Percentiles rank a stretch among this genome's conserved stretches.
These are phyloP conservation scores for Histomonas meleagridis DNA, from an alignment of 208 protist genomes.

Conservation along the genomic window DNA sequence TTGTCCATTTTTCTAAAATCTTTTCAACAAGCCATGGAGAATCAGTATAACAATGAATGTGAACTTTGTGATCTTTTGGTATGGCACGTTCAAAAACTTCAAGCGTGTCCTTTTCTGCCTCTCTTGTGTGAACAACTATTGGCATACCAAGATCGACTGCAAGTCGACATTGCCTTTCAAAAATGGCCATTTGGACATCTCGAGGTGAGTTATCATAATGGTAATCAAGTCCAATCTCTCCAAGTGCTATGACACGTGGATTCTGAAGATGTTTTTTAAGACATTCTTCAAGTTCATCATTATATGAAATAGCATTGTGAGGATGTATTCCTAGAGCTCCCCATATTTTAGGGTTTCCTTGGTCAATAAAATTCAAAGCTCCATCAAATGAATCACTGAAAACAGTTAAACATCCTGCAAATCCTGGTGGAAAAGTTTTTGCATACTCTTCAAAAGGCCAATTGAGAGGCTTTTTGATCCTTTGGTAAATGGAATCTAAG, in stretches of 20 bases:
- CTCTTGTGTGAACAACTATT: slow-evolving; percentile 59
- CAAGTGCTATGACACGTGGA: slow-evolving; percentile 52
- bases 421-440: background rate
- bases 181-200: slow-evolving; percentile 49
- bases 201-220: slow-evolving; percentile 41
- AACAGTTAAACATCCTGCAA: slow-evolving; percentile 26
- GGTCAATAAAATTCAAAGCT: background rate
- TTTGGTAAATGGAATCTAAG: slow-evolving; percentile 41
- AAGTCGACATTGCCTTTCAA: slow-evolving; percentile 49
- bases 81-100: slow-evolving; percentile 51
- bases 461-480: background rate
- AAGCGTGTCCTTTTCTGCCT: slow-evolving; percentile 62
- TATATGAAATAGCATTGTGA: slow-evolving; percentile 26
- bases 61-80: slow-evolving; percentile 51
- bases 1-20: slow-evolving; percentile 53
- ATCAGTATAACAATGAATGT: slow-evolving; percentile 59
- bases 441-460: background rate
- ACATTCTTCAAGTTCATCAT: slow-evolving; percentile 25
- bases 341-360: slow-evolving; percentile 7
- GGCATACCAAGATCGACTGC: slow-evolving; percentile 53
- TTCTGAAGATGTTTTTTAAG: slow-evolving; percentile 39
- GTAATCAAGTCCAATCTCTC: slow-evolving; percentile 55
- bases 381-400: slow-evolving; percentile 33
- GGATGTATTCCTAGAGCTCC: slow-evolving; percentile 41
- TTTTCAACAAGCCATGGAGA: slow-evolving; percentile 42